Conservation (phyloP, 208 protist species). For the Crithidia fasciculata region DNA sequence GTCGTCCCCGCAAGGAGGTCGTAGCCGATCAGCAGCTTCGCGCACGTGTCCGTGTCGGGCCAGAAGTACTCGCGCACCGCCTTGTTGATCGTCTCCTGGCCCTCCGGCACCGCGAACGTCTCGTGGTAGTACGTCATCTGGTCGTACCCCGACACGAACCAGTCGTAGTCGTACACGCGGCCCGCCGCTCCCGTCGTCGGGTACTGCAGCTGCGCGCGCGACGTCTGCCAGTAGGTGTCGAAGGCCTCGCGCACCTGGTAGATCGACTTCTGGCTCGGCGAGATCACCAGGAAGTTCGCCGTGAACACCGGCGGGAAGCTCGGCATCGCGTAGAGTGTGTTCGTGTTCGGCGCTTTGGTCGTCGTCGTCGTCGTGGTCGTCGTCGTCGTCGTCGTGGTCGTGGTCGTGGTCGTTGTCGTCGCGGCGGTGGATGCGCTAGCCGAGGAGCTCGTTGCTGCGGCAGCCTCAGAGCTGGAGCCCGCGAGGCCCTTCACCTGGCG, state of each 20-base stretch:
- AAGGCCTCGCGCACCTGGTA: constrained; percentile 36
- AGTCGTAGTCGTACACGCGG: constrained; percentile 45
- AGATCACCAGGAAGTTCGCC: constrained; percentile 45
- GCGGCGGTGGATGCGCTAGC: not conserved
- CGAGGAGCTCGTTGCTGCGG: not conserved
- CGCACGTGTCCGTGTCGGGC: constrained; percentile 38
- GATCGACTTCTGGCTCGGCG: constrained; percentile 29
- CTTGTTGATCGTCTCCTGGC: constrained; percentile 16
- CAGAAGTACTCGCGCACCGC: constrained; percentile 46
- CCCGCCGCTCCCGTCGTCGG: constrained; percentile 31
- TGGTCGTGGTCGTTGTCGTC: constrained; percentile 1
- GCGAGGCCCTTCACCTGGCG: not conserved
- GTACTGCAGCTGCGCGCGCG: constrained; percentile 19
- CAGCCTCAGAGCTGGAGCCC: not conserved
- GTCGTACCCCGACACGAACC: constrained; percentile 29
- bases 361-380: constrained; percentile 11
- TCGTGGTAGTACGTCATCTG: constrained; percentile 38
- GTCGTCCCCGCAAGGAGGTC: constrained; percentile 7
- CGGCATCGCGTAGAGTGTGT: constrained; percentile 31
- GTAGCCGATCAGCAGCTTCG: constrained; percentile 34
- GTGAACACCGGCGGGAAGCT: constrained; percentile 38
- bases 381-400: constrained; percentile 13
- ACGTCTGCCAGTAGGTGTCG: not conserved
- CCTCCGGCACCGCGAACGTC: constrained; percentile 16
- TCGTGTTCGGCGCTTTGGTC: not conserved